Evolutionary conservation across 1,284 basidiomycete genomes (phyloP), one percentile per base, ranked within the genome.

Genomic region (Naganishia sp.): DNA sequence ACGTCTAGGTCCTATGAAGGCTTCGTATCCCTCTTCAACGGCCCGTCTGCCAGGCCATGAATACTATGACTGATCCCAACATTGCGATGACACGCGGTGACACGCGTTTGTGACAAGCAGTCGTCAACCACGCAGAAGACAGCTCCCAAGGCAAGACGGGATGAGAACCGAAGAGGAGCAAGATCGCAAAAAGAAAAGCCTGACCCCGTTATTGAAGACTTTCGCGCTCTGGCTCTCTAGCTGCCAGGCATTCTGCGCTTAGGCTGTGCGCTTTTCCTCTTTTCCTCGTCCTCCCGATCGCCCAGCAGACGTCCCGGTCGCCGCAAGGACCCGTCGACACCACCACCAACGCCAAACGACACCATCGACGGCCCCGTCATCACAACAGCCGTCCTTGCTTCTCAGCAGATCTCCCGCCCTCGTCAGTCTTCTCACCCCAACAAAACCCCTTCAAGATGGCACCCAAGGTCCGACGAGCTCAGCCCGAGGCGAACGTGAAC

Each of bases 401-500:
- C 31, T 21, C 56, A 58, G 56, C 56, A 58, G 47, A 31, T 49
- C n/a, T 28, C 35, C 56, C 17, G 21, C 25, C 43, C 42, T 58
- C 56, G 56, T 49, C 56, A 25, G 56, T 58, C 56, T 47, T 46
- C 43, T 57, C n/a, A 45, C 25, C 21, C 31, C 35, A n/a, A 31
- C 17, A 42, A 17, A 31, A 43, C 3, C 43, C 25, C 23, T n/a
- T 58, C 42, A 60, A 61, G 58, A 61, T 61, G 77, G 73, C 78
- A 67, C 79, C 79, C 73, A 81, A 81, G 75, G 77, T 78, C 72
- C 69, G 76, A 67, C 87, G 83, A 73, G 85, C 85, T 72, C 88
- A 87, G 80, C 89, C 91, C 82, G 88, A 90, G 76, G 84, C 84
- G 77, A 90, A 93, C 75, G 87, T 88, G 66, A 90, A 96, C 80